Conservation (phyloP, 2,329 filamentous ascomycete genomes). For the Fusarium setosum region DNA sequence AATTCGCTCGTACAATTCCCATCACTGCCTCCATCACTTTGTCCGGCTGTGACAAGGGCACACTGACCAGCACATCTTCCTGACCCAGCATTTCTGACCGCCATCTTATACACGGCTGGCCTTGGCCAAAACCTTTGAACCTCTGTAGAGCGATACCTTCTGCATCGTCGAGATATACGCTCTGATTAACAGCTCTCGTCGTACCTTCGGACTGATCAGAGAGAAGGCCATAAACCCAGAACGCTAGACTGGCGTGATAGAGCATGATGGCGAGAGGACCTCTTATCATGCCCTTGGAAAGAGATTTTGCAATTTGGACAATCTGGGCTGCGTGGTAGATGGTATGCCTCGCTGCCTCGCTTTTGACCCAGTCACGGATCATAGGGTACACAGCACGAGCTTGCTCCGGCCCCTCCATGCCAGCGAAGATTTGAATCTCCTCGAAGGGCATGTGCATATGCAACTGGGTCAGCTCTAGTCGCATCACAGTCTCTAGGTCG, state of each 20-base stretch:
- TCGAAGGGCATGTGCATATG: constrained; percentile 55
- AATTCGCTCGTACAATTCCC: constrained; percentile 17
- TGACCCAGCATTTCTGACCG: constrained; percentile 4
- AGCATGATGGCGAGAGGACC: constrained; percentile 42
- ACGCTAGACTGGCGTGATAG: constrained; percentile 43
- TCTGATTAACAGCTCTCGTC: not conserved
- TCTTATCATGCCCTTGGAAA: constrained; percentile 29
- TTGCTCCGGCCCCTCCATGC: constrained; percentile 54
- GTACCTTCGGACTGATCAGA: constrained; percentile 1
- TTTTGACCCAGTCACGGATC: constrained; percentile 50
- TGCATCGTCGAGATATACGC: constrained; percentile 11
- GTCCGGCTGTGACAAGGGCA: constrained; percentile 20
- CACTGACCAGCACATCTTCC: constrained; percentile 9
- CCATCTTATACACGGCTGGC: constrained; percentile 28
- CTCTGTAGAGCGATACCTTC: constrained; percentile 17
- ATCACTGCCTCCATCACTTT: constrained; percentile 30
- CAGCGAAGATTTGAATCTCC: constrained; percentile 55
- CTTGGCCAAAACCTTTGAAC: constrained; percentile 29
- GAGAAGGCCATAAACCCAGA: constrained; percentile 41
- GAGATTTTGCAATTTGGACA: constrained; percentile 30
- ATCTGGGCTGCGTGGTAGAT: constrained; percentile 46
- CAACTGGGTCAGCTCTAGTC: constrained; percentile 48
- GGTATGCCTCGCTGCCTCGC: constrained; percentile 47
- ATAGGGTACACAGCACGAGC: constrained; percentile 48
- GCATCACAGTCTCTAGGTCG: constrained; percentile 43